These are phyloP conservation scores for Mortierella sp. DNA, from an alignment of 371 early-diverging fungal species.

Conservation along the genomic window DNA sequence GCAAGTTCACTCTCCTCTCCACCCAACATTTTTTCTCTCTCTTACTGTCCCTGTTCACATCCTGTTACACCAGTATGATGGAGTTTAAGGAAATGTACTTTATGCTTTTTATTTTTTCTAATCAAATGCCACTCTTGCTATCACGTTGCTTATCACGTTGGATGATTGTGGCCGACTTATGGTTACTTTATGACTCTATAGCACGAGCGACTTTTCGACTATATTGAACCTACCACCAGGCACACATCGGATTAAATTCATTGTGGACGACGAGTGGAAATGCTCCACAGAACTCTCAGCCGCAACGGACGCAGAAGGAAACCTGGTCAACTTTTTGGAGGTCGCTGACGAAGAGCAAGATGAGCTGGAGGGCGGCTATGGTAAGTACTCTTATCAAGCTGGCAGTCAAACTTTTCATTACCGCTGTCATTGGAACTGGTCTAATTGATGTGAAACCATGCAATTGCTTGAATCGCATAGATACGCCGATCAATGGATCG, in stretches of 20 bases:
- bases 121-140: constrained; percentile 3
- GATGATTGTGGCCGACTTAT: constrained; percentile 10
- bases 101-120: constrained; percentile 33
- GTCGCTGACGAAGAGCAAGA: constrained; percentile 73
- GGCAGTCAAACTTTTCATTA: neutral
- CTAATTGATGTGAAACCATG: neutral
- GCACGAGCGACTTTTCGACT: constrained; percentile 83
- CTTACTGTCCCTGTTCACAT: neutral
- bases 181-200: constrained; percentile 60
- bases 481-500: constrained; percentile 53
- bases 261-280: constrained; percentile 98
- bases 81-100: constrained; percentile 13
- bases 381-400: constrained; percentile 14
- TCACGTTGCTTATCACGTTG: constrained; percentile 14
- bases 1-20: constrained; percentile 55
- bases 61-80: constrained; percentile 19
- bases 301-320: constrained; percentile 95
- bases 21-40: neutral
- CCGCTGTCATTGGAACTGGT: neutral
- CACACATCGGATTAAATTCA: constrained; percentile 96
- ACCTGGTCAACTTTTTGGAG: constrained; percentile 95
- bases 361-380: constrained; percentile 52
- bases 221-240: constrained; percentile 93
- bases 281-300: constrained; percentile 93
- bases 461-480: constrained; percentile 6